A percentile compares a stretch with the other conserved stretches of the same genome.
phyloP scores from a whole-genome alignment of 495 filamentous ascomycete species.

The Penicillium parvum region DNA sequence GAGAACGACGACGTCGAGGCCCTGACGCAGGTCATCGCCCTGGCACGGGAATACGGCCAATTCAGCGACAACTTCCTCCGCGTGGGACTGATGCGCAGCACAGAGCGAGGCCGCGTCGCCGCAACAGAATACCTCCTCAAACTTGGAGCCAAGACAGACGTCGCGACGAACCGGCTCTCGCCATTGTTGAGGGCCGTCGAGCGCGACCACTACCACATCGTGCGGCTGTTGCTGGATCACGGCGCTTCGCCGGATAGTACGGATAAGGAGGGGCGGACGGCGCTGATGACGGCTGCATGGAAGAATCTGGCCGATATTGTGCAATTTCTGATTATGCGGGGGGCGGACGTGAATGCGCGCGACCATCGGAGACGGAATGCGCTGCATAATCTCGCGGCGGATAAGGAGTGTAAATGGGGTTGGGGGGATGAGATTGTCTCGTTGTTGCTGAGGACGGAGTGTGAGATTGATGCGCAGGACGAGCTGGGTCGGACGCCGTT shows the following conservation, averaged over 20 bases:
- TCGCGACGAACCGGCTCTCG: constrained; percentile 33
- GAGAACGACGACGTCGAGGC: constrained; percentile 39
- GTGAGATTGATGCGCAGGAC: constrained; percentile 41
- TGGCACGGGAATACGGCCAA: constrained; percentile 40
- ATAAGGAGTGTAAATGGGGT: constrained; percentile 43
- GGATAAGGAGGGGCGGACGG: constrained; percentile 50
- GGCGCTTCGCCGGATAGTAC: constrained; percentile 36
- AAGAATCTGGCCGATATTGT: constrained; percentile 50
- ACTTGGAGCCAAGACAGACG: constrained; percentile 43
- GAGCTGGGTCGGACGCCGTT: constrained; percentile 54
- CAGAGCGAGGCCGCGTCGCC: constrained; percentile 41
- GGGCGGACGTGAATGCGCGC: constrained; percentile 46
- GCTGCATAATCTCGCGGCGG: constrained; percentile 53
- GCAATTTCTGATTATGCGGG: constrained; percentile 43
- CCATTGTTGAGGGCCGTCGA: constrained; percentile 51
- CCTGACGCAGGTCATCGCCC: constrained; percentile 34
- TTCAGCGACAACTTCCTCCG: constrained; percentile 48
- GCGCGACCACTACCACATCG: constrained; percentile 44
- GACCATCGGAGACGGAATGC: constrained; percentile 38
- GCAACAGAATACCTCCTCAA: constrained; percentile 45
- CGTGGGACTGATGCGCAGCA: constrained; percentile 46
- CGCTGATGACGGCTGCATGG: constrained; percentile 57
- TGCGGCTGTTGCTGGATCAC: constrained; percentile 40
- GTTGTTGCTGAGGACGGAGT: constrained; percentile 39
- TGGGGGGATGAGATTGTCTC: constrained; percentile 50